Evolutionary conservation across 148 eudicot genomes (phyloP), one percentile per base, ranked within the genome.

Genomic region (Camellia lanceoleosa): DNA sequence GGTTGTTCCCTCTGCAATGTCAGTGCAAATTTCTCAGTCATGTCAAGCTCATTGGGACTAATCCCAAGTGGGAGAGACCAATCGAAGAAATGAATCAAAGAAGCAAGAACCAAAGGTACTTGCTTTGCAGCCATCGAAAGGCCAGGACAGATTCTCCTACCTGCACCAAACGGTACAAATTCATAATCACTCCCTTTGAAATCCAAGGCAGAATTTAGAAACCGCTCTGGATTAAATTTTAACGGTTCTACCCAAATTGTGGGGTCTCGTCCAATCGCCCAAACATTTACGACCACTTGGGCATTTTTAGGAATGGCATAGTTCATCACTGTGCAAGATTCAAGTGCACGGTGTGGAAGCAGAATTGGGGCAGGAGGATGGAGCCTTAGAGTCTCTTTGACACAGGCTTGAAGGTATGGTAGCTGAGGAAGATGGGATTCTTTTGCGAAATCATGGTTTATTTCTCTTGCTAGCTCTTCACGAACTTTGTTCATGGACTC

Each of bases 71-170:
- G 76, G 38, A 81, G 74, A 44, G 47, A 49, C 83, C 83, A 81
- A 44, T 85, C 82, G 14, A 87, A 85, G 13, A 76, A 69, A 7
- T 77, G 59, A 23, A 85, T 5, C 73, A 87, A 49, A 5, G 77
- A 71, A 61, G 84, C 89, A 54, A 87, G 13, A 18, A 44, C 23
- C 15, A 85, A 44, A 9, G 79, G 79, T 3, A 84, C 76, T 3
- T 47, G 38, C 68, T 60, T 76, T 7, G 78, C 46, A 19, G 75
- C 87, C 77, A 81, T 46, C 8, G 73, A 67, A 30, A 81, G 18
- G 30, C 86, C 89, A 3, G 87, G 88, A 19, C 90, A 87, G 15
- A 74, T 74, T 61, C 90, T 82, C 75, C 87, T 80, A 7, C 87
- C 89, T 3, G 64, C 42, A 3, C 86, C 76, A 74, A 86, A 83